phyloP scores from a whole-genome alignment of 2,329 filamentous ascomycete species.

The Sordariomycetes sp. region DNA sequence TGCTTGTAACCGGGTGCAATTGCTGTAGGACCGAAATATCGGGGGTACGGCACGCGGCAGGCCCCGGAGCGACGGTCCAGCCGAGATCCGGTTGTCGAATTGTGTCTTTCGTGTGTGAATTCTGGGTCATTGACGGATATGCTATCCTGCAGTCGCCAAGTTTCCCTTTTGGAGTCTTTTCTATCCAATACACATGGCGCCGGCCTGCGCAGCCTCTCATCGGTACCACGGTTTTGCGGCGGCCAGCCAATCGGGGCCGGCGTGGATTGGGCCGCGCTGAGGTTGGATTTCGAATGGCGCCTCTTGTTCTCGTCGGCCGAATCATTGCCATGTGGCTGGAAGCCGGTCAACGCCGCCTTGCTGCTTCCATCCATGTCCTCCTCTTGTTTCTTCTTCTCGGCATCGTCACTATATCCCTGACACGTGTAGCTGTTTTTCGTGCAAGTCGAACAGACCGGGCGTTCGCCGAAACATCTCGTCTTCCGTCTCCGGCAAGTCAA shows the following conservation, averaged over 20 bases:
- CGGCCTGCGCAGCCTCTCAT: slow-evolving; percentile 7
- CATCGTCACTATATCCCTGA: slow-evolving; percentile 48
- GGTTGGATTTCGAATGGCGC: slow-evolving; percentile 6
- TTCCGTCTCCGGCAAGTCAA: slow-evolving; percentile 64
- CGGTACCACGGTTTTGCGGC: not conserved
- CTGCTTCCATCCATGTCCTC: not conserved
- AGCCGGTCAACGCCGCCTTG: not conserved
- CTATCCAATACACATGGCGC: slow-evolving; percentile 1
- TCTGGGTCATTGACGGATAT: not conserved
- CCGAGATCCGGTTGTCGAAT: not conserved
- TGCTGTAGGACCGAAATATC: slow-evolving; percentile 82
- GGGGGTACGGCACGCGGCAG: slow-evolving; percentile 71
- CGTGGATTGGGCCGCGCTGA: not conserved
- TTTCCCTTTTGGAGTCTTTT: not conserved
- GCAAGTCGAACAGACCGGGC: slow-evolving; percentile 59
- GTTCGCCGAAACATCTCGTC: slow-evolving; percentile 62
- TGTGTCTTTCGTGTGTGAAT: not conserved
- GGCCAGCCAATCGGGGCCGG: not conserved
- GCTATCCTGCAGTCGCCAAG: not conserved
- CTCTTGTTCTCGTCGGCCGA: slow-evolving; percentile 1
- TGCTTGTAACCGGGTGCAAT: slow-evolving; percentile 89
- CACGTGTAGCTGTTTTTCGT: slow-evolving; percentile 58
- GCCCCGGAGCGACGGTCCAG: slow-evolving; percentile 10
- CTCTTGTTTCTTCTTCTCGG: slow-evolving; percentile 24
- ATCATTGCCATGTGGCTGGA: not conserved